A percentile compares a stretch with the other conserved stretches of the same genome.
Conservation (phyloP, 108 stramenopile species). For the Conticribra guillardii region DNA sequence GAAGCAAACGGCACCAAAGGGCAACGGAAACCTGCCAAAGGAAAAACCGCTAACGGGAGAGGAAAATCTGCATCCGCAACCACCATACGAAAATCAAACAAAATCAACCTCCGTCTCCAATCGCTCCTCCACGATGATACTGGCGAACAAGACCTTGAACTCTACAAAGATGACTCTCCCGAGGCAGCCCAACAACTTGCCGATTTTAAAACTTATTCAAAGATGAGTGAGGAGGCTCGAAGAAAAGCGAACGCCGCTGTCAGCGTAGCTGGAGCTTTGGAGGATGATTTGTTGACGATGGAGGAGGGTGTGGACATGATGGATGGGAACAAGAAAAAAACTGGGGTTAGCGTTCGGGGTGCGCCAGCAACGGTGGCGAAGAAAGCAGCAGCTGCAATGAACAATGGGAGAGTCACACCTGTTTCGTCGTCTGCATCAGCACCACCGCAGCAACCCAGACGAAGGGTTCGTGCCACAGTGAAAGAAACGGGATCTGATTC, state of each 20-base stretch:
- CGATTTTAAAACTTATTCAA: conserved; percentile 35
- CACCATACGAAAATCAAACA: not conserved
- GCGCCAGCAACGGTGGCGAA: not conserved
- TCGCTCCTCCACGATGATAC: conserved; percentile 42
- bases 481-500: conserved; percentile 66
- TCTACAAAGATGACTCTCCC: conserved; percentile 40
- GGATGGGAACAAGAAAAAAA: conserved; percentile 5
- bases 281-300: not conserved
- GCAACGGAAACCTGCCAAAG: not conserved
- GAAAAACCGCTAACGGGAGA: not conserved
- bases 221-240: conserved; percentile 42
- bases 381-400: not conserved
- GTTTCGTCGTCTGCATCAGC: conserved; percentile 2
- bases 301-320: conserved; percentile 8
- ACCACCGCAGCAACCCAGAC: conserved; percentile 11
- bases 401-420: not conserved
- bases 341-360: not conserved
- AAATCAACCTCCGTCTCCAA: conserved; percentile 29
- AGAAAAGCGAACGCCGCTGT: conserved; percentile 44
- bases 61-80: not conserved
- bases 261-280: conserved; percentile 6
- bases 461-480: conserved; percentile 52
- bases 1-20: not conserved
- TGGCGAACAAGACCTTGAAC: conserved; percentile 34
- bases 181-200: conserved; percentile 50